Conservation (phyloP, 805 yeast species). For the Ogataea philodendri region DNA sequence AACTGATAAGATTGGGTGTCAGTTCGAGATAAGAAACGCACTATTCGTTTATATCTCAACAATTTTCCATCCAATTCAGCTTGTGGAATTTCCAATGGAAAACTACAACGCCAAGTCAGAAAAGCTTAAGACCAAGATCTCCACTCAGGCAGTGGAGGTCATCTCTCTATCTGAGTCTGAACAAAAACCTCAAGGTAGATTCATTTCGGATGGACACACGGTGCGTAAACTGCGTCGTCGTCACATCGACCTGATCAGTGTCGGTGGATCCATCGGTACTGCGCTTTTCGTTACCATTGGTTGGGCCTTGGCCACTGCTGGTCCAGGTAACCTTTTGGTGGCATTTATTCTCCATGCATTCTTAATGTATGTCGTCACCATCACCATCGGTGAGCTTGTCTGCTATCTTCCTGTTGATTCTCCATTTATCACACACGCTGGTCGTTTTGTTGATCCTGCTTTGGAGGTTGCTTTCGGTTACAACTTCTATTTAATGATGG, state of each 20-base stretch:
- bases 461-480: constrained; percentile 74
- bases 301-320: constrained; percentile 59
- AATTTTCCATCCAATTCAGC: too few relatives aligned
- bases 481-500: constrained; percentile 75
- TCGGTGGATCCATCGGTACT: constrained; percentile 82
- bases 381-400: constrained; percentile 76
- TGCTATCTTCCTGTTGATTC: constrained; percentile 73
- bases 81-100: too few relatives aligned
- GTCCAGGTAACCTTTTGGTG: constrained; percentile 65
- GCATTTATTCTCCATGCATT: constrained; percentile 65
- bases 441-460: constrained; percentile 73
- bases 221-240: constrained; percentile 32
- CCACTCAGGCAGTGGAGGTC: constrained; percentile 9
- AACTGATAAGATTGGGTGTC: too few relatives aligned
- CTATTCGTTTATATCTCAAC: too few relatives aligned
- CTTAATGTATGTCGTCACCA: constrained; percentile 64
- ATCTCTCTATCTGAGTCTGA: constrained; percentile 3
- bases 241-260: constrained; percentile 75
- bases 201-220: constrained; percentile 19
- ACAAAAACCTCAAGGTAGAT: background rate
- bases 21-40: too few relatives aligned
- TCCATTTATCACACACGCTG: constrained; percentile 72
- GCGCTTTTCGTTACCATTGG: constrained; percentile 77
- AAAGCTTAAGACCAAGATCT: background rate
- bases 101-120: too few relatives aligned